phyloP scores from a whole-genome alignment of 2,329 filamentous ascomycete species.

The Mycosphaerella sp. region DNA sequence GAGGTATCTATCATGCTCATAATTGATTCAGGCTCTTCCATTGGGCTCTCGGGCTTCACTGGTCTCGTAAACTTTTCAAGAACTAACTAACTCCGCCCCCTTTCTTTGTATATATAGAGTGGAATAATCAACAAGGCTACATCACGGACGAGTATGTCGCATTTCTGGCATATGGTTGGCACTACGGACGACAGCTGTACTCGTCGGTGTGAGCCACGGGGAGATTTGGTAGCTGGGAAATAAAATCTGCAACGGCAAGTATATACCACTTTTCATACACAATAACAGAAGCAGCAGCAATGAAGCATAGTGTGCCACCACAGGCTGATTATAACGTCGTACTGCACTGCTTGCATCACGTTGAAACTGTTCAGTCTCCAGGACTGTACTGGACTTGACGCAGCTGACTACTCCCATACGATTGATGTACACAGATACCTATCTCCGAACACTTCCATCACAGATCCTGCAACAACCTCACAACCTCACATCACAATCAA shows the following conservation, averaged over 20 bases:
- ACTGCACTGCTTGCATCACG: too few species aligned
- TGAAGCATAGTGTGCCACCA: neutral
- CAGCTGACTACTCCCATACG: neutral
- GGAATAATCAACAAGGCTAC: conserved; percentile 27
- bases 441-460: neutral
- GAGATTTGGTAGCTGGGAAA: neutral
- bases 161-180: conserved; percentile 31
- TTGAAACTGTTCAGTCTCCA: too few species aligned
- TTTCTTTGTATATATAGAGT: conserved; percentile 28
- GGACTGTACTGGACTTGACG: neutral
- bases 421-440: neutral
- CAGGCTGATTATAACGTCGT: too few species aligned
- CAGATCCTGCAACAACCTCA: neutral
- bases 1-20: neutral
- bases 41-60: conserved; percentile 54
- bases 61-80: conserved; percentile 29
- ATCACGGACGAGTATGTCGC: conserved; percentile 32
- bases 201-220: neutral
- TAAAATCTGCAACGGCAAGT: neutral
- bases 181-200: conserved; percentile 25
- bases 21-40: conserved; percentile 50
- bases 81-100: conserved; percentile 18
- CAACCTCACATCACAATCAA: neutral
- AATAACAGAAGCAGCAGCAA: neutral
- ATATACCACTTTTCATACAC: neutral